These are phyloP conservation scores for Phaffia tasmanica DNA, from an alignment of 768 basidiomycete genomes.

Conservation along the genomic window DNA sequence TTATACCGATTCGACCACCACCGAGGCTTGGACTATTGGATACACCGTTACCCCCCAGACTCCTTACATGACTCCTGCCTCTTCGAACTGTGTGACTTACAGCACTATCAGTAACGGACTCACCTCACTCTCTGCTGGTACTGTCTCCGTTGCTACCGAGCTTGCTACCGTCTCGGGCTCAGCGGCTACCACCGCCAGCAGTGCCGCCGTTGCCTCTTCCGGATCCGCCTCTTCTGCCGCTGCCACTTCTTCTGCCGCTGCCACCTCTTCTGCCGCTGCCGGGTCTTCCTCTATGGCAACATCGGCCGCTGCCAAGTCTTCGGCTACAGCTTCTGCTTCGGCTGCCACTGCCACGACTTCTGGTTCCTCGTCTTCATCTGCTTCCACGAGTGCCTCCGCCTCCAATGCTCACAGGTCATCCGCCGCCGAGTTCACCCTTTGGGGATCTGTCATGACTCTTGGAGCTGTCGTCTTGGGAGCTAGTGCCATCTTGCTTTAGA, in stretches of 20 bases:
- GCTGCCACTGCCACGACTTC: not conserved
- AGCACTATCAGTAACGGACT: constrained; percentile 34
- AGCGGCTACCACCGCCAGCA: not conserved
- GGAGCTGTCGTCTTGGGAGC: constrained; percentile 22
- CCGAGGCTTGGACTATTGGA: constrained; percentile 36
- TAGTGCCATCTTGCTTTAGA: constrained; percentile 23
- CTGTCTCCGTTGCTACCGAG: constrained; percentile 15
- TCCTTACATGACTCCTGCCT: constrained; percentile 28
- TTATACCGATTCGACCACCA: constrained; percentile 30
- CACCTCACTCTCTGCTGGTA: constrained; percentile 28
- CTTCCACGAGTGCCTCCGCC: not conserved
- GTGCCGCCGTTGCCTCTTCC: not conserved
- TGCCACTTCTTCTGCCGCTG: not conserved
- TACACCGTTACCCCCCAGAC: constrained; percentile 37
- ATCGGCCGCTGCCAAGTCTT: not conserved
- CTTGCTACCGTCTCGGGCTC: not conserved
- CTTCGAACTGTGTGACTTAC: constrained; percentile 36
- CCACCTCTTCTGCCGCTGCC: not conserved
- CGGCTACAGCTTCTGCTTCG: not conserved
- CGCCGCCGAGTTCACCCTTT: constrained; percentile 8
- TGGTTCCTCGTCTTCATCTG: not conserved
- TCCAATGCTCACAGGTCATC: not conserved
- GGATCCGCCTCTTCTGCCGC: not conserved
- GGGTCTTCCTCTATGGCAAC: not conserved
- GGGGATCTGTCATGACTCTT: constrained; percentile 8